Base-by-base conservation (phyloP, 176 grass and related monocot genomes). In the Calamus simplicifolius region DNA sequence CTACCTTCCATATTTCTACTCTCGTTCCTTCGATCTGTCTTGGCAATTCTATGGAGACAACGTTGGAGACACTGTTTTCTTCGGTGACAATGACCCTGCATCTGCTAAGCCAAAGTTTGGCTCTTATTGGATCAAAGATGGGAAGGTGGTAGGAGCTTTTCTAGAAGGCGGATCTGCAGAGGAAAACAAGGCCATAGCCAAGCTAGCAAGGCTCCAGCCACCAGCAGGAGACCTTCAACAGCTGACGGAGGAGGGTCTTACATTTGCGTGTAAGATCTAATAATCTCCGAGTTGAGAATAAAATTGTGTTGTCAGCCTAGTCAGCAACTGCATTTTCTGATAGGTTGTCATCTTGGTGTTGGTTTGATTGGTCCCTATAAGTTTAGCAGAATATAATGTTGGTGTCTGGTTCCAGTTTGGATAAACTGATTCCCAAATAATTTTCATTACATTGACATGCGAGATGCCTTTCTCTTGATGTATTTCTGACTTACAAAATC, bases 41-140 rank as follows among this genome's bases (percentile, higher is more conserved):
- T 96, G 92, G 92, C 92, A 96, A 50, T 96, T 96, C 76, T 96
- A 96, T 1, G 92, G 92, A 1, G 92, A 96, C 78, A 96, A 88
- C 3, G 80, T 96, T 2, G 92, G 92, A 0, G 92, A 92, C 6
- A 50, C 72, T 1, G 77, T 96, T 72, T 59, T 96, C 19, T 96
- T 96, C 8, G 92, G 92, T 3, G 83, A 96, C 72, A 82, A 57
- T 19, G 78, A 90, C 25, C 87, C 83, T 1, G 18, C 74, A 49
- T 80, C 80, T 0, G 63, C 80, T 48, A 90, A 90, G 50, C 86
- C 87, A 26, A 90, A 90, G 71, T 96, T 96, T 23, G 92, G 92
- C 13, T 87, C 92, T 0, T 96, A 96, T 75, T 96, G 92, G 92
- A 82, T 96, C 58, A 88, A 96, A 58, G 92, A 96, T 48, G 78